Percentiles rank a stretch among this genome's conserved stretches.
Conservation (phyloP, 257 asterid genomes). For the Plantago major region DNA sequence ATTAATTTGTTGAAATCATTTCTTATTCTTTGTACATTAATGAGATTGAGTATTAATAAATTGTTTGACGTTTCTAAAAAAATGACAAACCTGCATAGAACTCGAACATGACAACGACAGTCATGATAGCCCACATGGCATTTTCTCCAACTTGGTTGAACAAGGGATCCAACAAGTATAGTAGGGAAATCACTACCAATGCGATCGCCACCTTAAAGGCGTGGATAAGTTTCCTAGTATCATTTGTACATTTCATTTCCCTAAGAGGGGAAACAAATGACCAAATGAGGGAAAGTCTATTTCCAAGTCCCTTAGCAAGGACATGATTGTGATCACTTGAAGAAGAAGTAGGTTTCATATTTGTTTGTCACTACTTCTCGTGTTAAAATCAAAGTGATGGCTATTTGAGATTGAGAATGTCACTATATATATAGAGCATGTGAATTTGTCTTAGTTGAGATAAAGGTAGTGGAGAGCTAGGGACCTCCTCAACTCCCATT, state of each 20-base stretch:
- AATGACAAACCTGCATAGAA: conserved; percentile 53
- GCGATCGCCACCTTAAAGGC: conserved; percentile 69
- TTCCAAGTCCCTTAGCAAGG: conserved; percentile 3
- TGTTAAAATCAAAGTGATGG: not conserved
- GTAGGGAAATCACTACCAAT: conserved; percentile 66
- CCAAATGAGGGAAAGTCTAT: not conserved
- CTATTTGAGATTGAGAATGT: conserved; percentile 11
- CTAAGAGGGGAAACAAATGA: conserved; percentile 14
- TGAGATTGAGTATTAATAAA: too few relatives aligned
- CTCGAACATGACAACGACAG: conserved; percentile 86
- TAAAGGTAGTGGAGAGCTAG: conserved; percentile 10
- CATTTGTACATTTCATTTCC: conserved; percentile 23
- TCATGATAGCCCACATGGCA: conserved; percentile 98
- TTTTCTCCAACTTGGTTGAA: conserved; percentile 69
- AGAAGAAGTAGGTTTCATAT: conserved; percentile 17
- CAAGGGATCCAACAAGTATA: conserved; percentile 55
- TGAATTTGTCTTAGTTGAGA: conserved; percentile 7
- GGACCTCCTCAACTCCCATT: conserved; percentile 15
- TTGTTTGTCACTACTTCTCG: not conserved
- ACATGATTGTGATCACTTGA: conserved; percentile 19
- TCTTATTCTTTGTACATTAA: too few relatives aligned
- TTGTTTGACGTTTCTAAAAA: too few relatives aligned
- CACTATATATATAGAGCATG: conserved; percentile 8
- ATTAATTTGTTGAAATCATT: too few relatives aligned
- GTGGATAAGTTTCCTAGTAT: conserved; percentile 40